Conservation (phyloP, 345 rosid genomes). For the Melastoma malabathricum region DNA sequence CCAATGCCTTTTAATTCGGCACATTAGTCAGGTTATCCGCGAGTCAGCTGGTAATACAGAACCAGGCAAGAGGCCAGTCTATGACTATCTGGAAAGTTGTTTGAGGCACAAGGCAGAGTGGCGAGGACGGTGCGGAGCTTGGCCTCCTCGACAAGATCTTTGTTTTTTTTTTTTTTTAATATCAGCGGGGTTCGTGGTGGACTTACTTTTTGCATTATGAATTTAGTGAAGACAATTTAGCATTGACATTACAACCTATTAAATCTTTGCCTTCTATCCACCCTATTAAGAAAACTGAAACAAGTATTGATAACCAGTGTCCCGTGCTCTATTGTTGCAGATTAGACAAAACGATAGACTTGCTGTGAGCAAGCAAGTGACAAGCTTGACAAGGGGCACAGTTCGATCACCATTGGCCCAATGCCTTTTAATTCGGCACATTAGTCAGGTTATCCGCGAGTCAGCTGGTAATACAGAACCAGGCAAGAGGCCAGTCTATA, state of each 20-base stretch:
- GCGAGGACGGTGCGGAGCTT: too few species aligned
- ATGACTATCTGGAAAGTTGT: constrained; percentile 91
- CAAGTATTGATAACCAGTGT: too few species aligned
- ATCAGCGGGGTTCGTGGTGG: too few species aligned
- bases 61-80: constrained; percentile 85
- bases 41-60: constrained; percentile 63
- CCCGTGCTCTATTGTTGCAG: too few species aligned
- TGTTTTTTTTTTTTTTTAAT: too few species aligned
- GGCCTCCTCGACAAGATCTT: too few species aligned
- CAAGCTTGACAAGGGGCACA: constrained; percentile 83
- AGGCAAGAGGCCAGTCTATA: constrained; percentile 91
- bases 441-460: constrained; percentile 93
- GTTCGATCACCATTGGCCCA: constrained; percentile 96
- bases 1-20: constrained; percentile 89
- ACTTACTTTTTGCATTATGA: too few species aligned
- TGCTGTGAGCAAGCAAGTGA: constrained; percentile 86
- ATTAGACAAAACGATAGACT: constrained; percentile 85
- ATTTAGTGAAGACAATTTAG: too few species aligned
- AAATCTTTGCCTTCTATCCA: too few species aligned
- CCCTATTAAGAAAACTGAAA: too few species aligned
- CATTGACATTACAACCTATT: too few species aligned
- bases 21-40: constrained; percentile 85
- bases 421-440: constrained; percentile 83
- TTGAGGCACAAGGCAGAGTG: constrained; percentile 95
- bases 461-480: constrained; percentile 53